Conservation (phyloP, 2,329 filamentous ascomycete species). For the Leptographium galeiforme region DNA sequence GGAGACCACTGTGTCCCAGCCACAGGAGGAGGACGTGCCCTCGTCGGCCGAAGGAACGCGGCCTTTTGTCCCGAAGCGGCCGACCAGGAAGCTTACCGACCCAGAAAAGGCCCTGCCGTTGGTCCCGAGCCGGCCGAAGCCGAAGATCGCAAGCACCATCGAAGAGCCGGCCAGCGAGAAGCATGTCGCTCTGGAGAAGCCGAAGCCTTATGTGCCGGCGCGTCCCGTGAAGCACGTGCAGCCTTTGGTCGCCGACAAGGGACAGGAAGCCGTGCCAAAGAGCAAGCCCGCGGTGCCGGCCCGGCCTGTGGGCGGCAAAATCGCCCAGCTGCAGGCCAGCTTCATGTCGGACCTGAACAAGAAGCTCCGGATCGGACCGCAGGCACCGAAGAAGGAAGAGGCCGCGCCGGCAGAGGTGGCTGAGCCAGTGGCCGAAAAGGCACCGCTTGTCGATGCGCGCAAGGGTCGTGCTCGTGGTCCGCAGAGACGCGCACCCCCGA, state of each 20-base stretch:
- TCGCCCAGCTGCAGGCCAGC: slow-evolving; percentile 77
- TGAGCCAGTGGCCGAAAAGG: slow-evolving; percentile 52
- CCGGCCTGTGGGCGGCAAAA: slow-evolving; percentile 69
- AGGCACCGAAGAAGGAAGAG: slow-evolving; percentile 57
- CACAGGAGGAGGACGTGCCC: slow-evolving; percentile 34
- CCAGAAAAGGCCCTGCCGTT: slow-evolving; percentile 25
- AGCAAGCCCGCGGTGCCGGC: slow-evolving; percentile 74
- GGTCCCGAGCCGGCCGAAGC: slow-evolving; percentile 41
- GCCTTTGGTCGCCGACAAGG: slow-evolving; percentile 24
- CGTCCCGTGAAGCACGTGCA: slow-evolving; percentile 40
- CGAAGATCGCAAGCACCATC: slow-evolving; percentile 18
- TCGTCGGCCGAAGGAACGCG: slow-evolving; percentile 32
- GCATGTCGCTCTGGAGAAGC: slow-evolving; percentile 35
- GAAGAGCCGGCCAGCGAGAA: slow-evolving; percentile 14
- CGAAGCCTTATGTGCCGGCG: slow-evolving; percentile 47
- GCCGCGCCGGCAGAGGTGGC: slow-evolving; percentile 37
- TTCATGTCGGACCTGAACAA: slow-evolving; percentile 93
- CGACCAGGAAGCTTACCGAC: slow-evolving; percentile 27
- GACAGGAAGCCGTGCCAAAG: slow-evolving; percentile 37
- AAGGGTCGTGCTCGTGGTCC: slow-evolving; percentile 86
- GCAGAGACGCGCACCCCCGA: slow-evolving; percentile 34
- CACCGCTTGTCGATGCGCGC: slow-evolving; percentile 73
- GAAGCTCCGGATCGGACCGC: slow-evolving; percentile 74
- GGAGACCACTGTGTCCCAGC: slow-evolving; percentile 56
- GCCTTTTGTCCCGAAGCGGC: slow-evolving; percentile 47